Percentiles rank a stretch among this genome's conserved stretches.
phyloP scores from a whole-genome alignment of 805 yeast genomes.

The Yarrowia porcina region DNA sequence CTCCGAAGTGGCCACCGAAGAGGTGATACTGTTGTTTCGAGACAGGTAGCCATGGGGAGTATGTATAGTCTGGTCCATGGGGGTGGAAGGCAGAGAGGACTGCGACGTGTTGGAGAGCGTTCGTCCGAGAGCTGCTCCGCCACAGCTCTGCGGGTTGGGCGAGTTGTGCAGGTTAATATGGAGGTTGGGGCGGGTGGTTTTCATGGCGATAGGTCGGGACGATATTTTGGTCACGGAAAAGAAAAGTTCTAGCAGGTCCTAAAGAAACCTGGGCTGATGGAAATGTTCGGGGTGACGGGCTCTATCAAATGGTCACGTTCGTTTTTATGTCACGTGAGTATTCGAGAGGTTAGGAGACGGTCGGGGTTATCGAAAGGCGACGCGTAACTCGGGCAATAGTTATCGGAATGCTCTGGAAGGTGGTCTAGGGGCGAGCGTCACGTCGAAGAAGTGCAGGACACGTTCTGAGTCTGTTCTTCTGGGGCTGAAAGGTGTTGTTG shows the following conservation, averaged over 20 bases:
- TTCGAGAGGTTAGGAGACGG: not conserved
- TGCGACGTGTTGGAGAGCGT: conserved; percentile 10
- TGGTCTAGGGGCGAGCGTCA: too few relatives aligned
- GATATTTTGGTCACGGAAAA: not conserved
- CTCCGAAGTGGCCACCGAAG: not conserved
- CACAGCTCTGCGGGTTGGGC: conserved; percentile 6
- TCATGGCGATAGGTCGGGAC: not conserved
- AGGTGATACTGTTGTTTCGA: conserved; percentile 12
- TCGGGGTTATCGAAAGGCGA: too few relatives aligned
- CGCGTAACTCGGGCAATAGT: too few relatives aligned
- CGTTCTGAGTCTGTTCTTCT: too few relatives aligned
- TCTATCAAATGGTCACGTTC: not conserved
- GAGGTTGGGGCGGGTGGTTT: conserved; percentile 15
- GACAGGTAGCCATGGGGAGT: conserved; percentile 16
- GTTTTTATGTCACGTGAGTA: not conserved
- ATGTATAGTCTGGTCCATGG: conserved; percentile 24
- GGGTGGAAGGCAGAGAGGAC: conserved; percentile 15
- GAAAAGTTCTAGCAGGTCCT: too few relatives aligned
- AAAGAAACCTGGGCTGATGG: too few relatives aligned
- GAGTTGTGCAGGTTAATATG: conserved; percentile 20
- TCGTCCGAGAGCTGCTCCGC: conserved; percentile 14
- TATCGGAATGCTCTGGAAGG: too few relatives aligned
- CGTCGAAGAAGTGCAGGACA: too few relatives aligned
- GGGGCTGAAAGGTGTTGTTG: too few relatives aligned
- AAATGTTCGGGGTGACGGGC: not conserved